phyloP scores from a whole-genome alignment of 2,329 filamentous ascomycete species.

The Apiospora koreana region DNA sequence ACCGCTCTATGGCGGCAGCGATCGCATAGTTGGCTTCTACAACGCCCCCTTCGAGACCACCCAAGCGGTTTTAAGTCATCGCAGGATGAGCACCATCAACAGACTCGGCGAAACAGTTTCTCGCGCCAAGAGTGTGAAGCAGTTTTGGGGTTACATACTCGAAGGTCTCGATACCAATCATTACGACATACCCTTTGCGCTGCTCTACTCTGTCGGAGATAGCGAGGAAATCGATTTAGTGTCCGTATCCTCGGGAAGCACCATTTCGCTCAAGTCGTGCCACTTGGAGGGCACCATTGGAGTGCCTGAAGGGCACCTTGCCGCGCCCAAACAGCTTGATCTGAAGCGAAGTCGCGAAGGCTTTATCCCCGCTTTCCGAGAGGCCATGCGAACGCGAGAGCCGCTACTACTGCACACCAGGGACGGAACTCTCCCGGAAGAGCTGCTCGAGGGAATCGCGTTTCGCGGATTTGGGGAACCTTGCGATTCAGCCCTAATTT shows the following conservation, averaged over 20 bases:
- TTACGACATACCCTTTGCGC: conserved; percentile 41
- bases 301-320: conserved; percentile 34
- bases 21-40: conserved; percentile 40
- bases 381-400: conserved; percentile 38
- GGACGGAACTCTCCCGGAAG: conserved; percentile 50
- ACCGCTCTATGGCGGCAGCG: conserved; percentile 38
- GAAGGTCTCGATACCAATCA: conserved; percentile 36
- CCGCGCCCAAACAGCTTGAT: conserved; percentile 35
- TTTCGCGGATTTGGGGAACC: conserved; percentile 58
- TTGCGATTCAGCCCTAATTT: conserved; percentile 58
- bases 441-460: conserved; percentile 53
- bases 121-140: conserved; percentile 34
- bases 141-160: conserved; percentile 36
- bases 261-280: conserved; percentile 37
- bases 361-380: conserved; percentile 38
- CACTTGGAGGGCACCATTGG: conserved; percentile 37
- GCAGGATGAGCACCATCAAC: conserved; percentile 36
- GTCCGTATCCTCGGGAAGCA: conserved; percentile 36
- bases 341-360: conserved; percentile 36
- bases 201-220: conserved; percentile 42
- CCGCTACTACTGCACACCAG: conserved; percentile 31
- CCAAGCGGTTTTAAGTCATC: conserved; percentile 32
- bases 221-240: conserved; percentile 36
- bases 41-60: conserved; percentile 42
- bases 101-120: conserved; percentile 32